Percentiles rank a stretch among this genome's conserved stretches.
These are phyloP conservation scores for Primulina eburnea DNA, from an alignment of 257 asterid species.

Conservation along the genomic window DNA sequence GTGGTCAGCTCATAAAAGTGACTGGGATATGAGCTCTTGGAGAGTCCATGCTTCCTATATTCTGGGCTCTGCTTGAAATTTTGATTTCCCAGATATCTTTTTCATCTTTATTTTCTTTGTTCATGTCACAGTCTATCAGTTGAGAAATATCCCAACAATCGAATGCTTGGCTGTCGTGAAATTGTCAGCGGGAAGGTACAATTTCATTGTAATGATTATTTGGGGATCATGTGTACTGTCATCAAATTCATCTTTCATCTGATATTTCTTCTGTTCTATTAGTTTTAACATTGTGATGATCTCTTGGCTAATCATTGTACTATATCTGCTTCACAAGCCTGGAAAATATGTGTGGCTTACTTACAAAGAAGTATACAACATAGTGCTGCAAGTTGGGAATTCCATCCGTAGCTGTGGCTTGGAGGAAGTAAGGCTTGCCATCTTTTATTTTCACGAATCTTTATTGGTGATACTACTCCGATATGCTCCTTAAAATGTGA, in stretches of 20 bases:
- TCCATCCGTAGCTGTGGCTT: conserved; percentile 77
- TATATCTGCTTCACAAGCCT: conserved; percentile 52
- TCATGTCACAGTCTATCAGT: conserved; percentile 64
- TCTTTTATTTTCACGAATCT: conserved; percentile 8
- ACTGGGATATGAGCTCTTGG: conserved; percentile 9
- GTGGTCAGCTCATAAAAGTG: conserved; percentile 1
- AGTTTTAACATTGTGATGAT: conserved; percentile 5
- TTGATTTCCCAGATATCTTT: neutral
- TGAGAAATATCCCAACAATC: conserved; percentile 73
- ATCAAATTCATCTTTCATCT: conserved; percentile 15
- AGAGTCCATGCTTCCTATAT: conserved; percentile 23
- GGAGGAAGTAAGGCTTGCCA: conserved; percentile 56
- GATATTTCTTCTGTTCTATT: neutral
- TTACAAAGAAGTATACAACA: conserved; percentile 74
- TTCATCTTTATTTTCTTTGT: conserved; percentile 12
- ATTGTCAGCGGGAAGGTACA: conserved; percentile 75
- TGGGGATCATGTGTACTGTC: conserved; percentile 23
- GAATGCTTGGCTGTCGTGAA: conserved; percentile 89
- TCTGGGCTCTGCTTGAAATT: conserved; percentile 10
- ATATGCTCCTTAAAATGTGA: neutral
- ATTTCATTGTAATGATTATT: conserved; percentile 9
- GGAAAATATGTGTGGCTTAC: conserved; percentile 84
- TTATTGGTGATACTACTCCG: neutral
- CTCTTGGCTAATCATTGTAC: conserved; percentile 24
- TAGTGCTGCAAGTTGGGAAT: conserved; percentile 75